Conservation (phyloP, 495 filamentous ascomycete genomes). For the Aspergillus asperescens region DNA sequence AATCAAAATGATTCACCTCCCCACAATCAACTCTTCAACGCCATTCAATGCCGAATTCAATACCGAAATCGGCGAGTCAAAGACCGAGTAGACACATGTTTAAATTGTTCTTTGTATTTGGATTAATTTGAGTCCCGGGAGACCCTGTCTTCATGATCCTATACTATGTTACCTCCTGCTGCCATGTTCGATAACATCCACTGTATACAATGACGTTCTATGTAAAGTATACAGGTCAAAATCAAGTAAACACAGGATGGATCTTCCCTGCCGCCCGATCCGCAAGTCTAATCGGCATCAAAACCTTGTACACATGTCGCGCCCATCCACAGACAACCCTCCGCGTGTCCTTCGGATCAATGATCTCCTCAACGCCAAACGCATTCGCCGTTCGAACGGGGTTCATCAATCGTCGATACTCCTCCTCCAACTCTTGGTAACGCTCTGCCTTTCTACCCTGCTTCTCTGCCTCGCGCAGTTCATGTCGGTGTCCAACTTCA, state of each 20-base stretch:
- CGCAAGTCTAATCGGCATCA: constrained; percentile 44
- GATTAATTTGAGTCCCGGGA: too few relatives aligned
- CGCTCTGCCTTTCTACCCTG: constrained; percentile 41
- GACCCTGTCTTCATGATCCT: too few relatives aligned
- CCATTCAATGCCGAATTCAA: too few relatives aligned
- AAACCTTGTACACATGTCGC: constrained; percentile 47
- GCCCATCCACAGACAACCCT: constrained; percentile 49
- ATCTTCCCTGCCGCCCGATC: constrained; percentile 49
- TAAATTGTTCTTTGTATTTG: too few relatives aligned
- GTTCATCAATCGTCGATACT: constrained; percentile 57
- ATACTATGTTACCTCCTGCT: too few relatives aligned
- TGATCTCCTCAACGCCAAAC: constrained; percentile 60
- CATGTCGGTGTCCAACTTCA: constrained; percentile 55
- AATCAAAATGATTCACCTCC: constrained; percentile 15
- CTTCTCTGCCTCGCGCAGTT: constrained; percentile 51
- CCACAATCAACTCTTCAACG: constrained; percentile 36
- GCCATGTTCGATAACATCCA: too few relatives aligned
- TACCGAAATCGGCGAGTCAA: constrained; percentile 61
- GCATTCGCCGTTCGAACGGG: constrained; percentile 59
- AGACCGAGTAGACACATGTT: constrained; percentile 69
- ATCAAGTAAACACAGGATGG: constrained; percentile 43
- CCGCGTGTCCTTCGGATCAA: constrained; percentile 56
- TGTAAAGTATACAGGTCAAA: too few relatives aligned
- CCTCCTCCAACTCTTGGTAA: constrained; percentile 52
- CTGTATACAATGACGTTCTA: too few relatives aligned